phyloP scores from a whole-genome alignment of 805 yeast species.

The Tetrapisispora pingtungensis region DNA sequence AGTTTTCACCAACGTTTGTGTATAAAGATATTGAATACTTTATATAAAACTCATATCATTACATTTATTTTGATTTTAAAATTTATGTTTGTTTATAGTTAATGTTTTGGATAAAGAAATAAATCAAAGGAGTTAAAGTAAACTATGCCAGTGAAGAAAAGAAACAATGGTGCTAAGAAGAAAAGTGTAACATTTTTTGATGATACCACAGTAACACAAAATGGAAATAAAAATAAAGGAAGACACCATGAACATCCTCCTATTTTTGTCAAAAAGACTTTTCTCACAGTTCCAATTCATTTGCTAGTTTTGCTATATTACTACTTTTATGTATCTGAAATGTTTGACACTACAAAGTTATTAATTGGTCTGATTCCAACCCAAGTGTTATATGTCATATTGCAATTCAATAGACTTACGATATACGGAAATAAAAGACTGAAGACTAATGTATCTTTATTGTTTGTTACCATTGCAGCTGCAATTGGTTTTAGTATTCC shows the following conservation, averaged over 20 bases:
- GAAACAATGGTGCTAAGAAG: conserved; percentile 16
- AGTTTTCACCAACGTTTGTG: too few species aligned
- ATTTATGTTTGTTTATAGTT: too few species aligned
- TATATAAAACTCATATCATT: too few species aligned
- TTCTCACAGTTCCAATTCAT: conserved; percentile 26
- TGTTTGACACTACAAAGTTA: conserved; percentile 21
- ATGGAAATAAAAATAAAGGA: conserved; percentile 15
- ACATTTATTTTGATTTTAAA: too few species aligned
- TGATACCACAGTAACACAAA: conserved; percentile 22
- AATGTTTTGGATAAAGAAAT: too few species aligned
- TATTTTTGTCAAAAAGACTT: conserved; percentile 25
- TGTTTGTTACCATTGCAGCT: conserved; percentile 19
- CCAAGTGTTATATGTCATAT: conserved; percentile 30
- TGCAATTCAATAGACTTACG: conserved; percentile 27
- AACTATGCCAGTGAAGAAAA: conserved; percentile 20
- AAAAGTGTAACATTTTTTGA: conserved; percentile 28
- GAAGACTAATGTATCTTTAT: conserved; percentile 21
- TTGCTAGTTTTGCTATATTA: conserved; percentile 27
- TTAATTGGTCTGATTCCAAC: conserved; percentile 23
- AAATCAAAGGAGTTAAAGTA: not conserved
- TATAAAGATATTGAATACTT: too few species aligned
- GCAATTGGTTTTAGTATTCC: conserved; percentile 20
- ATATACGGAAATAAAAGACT: conserved; percentile 27
- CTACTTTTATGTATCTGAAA: conserved; percentile 21
- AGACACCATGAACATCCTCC: conserved; percentile 25